Evolutionary conservation across 2,329 filamentous ascomycete species (phyloP), one percentile per base, ranked within the genome.

Genomic region (Ampelomyces quisqualis): DNA sequence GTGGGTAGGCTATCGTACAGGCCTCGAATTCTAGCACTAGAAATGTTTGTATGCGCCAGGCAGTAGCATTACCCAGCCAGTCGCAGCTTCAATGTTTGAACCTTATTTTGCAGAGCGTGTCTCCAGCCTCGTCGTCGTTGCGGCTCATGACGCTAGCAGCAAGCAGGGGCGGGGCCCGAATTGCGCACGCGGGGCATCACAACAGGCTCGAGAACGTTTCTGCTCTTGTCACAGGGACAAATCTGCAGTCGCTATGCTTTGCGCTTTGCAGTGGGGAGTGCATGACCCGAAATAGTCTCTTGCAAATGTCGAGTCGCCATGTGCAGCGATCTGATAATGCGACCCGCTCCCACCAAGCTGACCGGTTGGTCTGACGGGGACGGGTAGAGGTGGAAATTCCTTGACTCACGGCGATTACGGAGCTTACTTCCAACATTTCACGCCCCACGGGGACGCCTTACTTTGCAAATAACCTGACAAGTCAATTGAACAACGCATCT

Each of bases 351-450:
- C n/a, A n/a, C n/a, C n/a, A n/a, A n/a, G n/a, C n/a, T n/a, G n/a
- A n/a, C n/a, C n/a, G n/a, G n/a, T n/a, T n/a, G n/a, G n/a, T n/a
- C n/a, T n/a, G n/a, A n/a, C n/a, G n/a, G n/a, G n/a, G n/a, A 44
- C 38, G 15, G 41, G 46, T 20, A 32, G 14, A 40, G 22, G 22
- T 32, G 21, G 36, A 38, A 38, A 29, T 51, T 46, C 45, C 44
- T 53, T 57, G 55, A 60, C 47, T 60, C 56, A 52, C 40, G 52
- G 56, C 56, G 56, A 60, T 55, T 44, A 40, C 56, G 56, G 56
- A 60, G 55, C 51, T 51, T 39, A 47, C 21, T 36, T 47, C 40
- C 43, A 52, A 52, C 46, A 54, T 47, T 47, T 57, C 40, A n/a
- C 44, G 34, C 57, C 56, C 55, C 51, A 60, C 55, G 53, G 55